Base-by-base conservation (phyloP, 2,329 filamentous ascomycete genomes). In the Monilinia fructicola region DNA sequence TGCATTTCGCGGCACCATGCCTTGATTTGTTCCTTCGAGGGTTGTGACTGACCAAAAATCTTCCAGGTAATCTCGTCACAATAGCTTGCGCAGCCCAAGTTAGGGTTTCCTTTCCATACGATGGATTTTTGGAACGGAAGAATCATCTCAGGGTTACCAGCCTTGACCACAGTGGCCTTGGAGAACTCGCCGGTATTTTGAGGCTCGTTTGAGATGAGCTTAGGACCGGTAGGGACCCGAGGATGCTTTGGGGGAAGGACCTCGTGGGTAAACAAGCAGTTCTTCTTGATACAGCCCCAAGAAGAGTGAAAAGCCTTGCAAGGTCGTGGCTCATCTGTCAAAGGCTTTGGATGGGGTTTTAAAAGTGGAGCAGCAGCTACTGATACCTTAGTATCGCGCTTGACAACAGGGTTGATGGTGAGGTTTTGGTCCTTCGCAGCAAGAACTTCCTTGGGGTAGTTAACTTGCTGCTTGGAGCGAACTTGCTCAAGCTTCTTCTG, bases 1-100 rank as follows among this genome's bases (percentile, higher is more conserved):
- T 23, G 26, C 62, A 64, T 64, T 26, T 64, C 40, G 5, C 31
- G n/a, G 40, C 26, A 56, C 62, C 62, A 64, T 46, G 44, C 31
- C 7, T 26, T 38, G 21, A 28, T 28, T 40, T 58, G 38, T 16
- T 64, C n/a, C 16, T 26, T 58, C 4, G 52, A 48, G 7, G 62
- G 62, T 18, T 4, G 16, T 9, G 11, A 16, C 21, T 31, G 28
- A 35, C 62, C 62, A n/a, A 64, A 64, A 26, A 38, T 58, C 23
- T 42, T 6, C n/a, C 28, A 44, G 28, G 58, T 7, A 26, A 26
- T 14, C n/a, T 48, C 40, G n/a, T 10, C 18, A 12, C 28, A 21
- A 14, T n/a, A 64, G 9, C 11, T 9, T 7, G 9, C 3, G 23
- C 46, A 42, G n/a, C 26, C 26, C 42, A 59, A 48, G 44, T 35